Conservation (phyloP, 2,329 filamentous ascomycete genomes). For the Emmonsiellopsis sp. region DNA sequence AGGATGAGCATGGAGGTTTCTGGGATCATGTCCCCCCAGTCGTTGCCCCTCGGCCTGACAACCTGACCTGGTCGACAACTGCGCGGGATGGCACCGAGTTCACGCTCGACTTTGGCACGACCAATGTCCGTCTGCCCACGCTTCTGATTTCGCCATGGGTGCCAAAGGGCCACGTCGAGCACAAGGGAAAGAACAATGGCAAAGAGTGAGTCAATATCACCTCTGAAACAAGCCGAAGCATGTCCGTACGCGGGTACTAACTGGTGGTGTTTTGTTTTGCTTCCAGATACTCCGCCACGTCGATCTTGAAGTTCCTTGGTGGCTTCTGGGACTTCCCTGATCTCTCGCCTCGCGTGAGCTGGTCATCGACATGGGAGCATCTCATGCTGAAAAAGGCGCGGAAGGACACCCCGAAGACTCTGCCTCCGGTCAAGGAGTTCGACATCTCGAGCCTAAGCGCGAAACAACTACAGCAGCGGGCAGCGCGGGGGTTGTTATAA, state of each 20-base stretch:
- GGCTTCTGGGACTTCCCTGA: conserved; percentile 23
- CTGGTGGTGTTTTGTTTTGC: not conserved
- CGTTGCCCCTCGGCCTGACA: conserved; percentile 23
- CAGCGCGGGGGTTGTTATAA: too few species aligned
- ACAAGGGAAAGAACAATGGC: conserved; percentile 19
- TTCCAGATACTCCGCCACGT: conserved; percentile 20
- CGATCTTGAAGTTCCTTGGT: conserved; percentile 22
- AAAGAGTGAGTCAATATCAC: conserved; percentile 9
- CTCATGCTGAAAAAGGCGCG: conserved; percentile 14
- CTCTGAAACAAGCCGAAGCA: not conserved
- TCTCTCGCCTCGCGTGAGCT: conserved; percentile 18
- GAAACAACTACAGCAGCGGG: too few species aligned
- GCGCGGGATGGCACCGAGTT: conserved; percentile 17
- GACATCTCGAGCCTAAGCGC: too few species aligned
- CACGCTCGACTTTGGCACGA: conserved; percentile 20
- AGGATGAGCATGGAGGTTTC: conserved; percentile 28
- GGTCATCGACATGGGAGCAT: conserved; percentile 22
- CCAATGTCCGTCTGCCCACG: conserved; percentile 22
- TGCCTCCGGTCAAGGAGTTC: conserved; percentile 9
- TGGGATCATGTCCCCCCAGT: conserved; percentile 27
- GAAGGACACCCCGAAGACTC: conserved; percentile 14
- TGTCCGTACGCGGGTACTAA: not conserved
- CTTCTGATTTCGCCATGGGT: conserved; percentile 22
- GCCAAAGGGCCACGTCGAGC: conserved; percentile 17
- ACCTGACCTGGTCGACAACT: conserved; percentile 26